A percentile compares a stretch with the other conserved stretches of the same genome.
These are phyloP conservation scores for Coemansia sp. DNA, from an alignment of 192 early-diverging fungal genomes.

Conservation along the genomic window DNA sequence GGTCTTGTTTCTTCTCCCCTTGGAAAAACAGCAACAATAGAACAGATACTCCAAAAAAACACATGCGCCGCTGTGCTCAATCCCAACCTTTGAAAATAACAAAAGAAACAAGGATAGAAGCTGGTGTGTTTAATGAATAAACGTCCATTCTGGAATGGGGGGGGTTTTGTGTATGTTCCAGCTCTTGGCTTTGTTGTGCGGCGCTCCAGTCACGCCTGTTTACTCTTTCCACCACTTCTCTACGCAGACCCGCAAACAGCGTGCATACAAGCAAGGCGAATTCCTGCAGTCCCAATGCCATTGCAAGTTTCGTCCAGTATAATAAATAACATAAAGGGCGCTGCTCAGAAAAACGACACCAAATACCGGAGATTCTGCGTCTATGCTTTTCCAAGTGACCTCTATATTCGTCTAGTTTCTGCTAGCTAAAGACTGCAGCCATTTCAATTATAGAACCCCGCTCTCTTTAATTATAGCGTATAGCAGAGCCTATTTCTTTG, in stretches of 20 bases:
- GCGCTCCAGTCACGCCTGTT: constrained; percentile 1
- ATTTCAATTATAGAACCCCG: constrained; percentile 2
- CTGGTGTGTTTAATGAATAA: neutral
- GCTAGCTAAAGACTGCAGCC: neutral
- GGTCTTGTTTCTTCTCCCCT: neutral
- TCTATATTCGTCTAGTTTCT: neutral
- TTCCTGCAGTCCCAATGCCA: constrained; percentile 8
- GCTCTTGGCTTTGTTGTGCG: constrained; percentile 1
- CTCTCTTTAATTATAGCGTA: neutral
- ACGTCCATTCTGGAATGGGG: neutral
- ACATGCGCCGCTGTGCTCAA: constrained; percentile 25
- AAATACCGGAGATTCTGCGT: neutral
- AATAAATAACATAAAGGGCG: neutral
- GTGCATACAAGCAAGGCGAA: constrained; percentile 3
- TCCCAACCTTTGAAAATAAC: constrained; percentile 3
- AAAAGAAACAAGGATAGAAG: neutral
- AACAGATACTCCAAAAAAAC: neutral
- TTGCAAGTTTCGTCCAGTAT: neutral
- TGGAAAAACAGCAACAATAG: neutral
- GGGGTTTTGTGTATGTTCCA: neutral
- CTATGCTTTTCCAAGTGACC: neutral
- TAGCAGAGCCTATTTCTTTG: neutral
- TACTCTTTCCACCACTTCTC: neutral
- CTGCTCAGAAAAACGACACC: neutral
- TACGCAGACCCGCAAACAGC: neutral